phyloP scores from a whole-genome alignment of 1,284 basidiomycete species.

The Ceratobasidium sp. region DNA sequence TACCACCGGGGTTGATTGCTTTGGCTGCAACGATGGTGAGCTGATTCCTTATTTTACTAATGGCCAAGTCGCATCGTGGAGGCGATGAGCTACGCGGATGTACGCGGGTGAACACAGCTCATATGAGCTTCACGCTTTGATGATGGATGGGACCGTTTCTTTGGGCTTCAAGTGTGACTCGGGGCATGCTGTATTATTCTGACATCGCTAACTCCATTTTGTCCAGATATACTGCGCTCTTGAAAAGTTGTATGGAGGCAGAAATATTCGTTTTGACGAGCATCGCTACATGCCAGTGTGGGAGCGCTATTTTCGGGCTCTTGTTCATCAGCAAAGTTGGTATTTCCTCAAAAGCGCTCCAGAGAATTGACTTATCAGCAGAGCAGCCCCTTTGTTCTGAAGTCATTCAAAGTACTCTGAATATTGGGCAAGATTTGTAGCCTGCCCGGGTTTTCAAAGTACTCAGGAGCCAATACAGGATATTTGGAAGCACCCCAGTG shows the following conservation, averaged over 20 bases:
- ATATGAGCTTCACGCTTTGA: not conserved
- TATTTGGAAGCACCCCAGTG: too few species aligned
- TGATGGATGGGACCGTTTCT: not conserved
- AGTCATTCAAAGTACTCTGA: too few species aligned
- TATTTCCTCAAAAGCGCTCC: not conserved
- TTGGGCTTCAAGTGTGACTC: not conserved
- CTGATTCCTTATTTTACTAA: too few species aligned
- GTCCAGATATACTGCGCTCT: constrained; percentile 15
- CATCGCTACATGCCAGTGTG: not conserved
- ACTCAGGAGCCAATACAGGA: too few species aligned
- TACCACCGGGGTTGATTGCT: constrained; percentile 3
- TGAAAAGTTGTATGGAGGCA: not conserved
- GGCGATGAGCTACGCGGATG: too few species aligned
- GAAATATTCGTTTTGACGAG: constrained; percentile 8
- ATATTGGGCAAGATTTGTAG: too few species aligned
- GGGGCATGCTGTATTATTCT: not conserved
- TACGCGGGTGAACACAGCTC: not conserved
- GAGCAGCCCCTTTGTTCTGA: too few species aligned
- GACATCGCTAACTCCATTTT: not conserved
- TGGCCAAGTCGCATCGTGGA: too few species aligned
- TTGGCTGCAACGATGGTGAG: constrained; percentile 18
- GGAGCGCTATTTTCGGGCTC: not conserved
- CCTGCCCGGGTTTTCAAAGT: too few species aligned
- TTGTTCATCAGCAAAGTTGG: constrained; percentile 1
- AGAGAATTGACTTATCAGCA: too few species aligned